These are phyloP conservation scores for Calonectria hawksworthii DNA, from an alignment of 2,329 filamentous ascomycete species.

Conservation along the genomic window DNA sequence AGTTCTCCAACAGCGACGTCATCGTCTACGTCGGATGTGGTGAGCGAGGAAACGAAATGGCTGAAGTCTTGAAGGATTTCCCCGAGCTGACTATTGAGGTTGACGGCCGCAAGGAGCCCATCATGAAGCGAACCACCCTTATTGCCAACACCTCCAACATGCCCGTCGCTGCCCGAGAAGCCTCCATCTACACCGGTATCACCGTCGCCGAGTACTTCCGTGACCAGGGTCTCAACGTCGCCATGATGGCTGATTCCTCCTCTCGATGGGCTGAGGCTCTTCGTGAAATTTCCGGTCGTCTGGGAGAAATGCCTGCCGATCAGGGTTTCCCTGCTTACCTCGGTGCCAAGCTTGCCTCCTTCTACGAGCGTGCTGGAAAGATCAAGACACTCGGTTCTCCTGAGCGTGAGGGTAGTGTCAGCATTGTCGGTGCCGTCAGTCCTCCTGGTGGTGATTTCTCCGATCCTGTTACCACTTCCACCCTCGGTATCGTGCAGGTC, in stretches of 20 bases:
- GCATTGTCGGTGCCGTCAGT: constrained; percentile 96
- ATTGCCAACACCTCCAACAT: constrained; percentile 99
- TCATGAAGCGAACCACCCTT: constrained; percentile 99
- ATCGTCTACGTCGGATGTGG: constrained; percentile 96
- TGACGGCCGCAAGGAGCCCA: constrained; percentile 94
- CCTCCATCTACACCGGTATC: constrained; percentile 98
- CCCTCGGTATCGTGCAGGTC: constrained; percentile 97
- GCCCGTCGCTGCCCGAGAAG: constrained; percentile 98
- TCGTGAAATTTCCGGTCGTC: constrained; percentile 97
- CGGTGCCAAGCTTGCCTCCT: constrained; percentile 95
- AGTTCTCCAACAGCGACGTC: constrained; percentile 99
- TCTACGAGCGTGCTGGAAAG: constrained; percentile 98
- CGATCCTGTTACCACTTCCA: constrained; percentile 94
- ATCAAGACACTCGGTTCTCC: constrained; percentile 89
- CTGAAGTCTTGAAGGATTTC: constrained; percentile 99
- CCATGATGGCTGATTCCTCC: constrained; percentile 99
- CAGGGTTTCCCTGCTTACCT: constrained; percentile 99
- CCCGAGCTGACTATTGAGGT: constrained; percentile 96
- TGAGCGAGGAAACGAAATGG: constrained; percentile 99
- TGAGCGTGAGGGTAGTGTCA: constrained; percentile 91
- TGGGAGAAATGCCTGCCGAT: constrained; percentile 99
- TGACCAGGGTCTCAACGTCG: constrained; percentile 96
- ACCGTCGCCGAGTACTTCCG: constrained; percentile 97
- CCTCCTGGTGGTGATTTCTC: constrained; percentile 99
- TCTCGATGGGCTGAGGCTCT: constrained; percentile 99